Evolutionary conservation across 495 filamentous ascomycete genomes (phyloP), one percentile per base, ranked within the genome.

Genomic region (Glarea lozoyensis): DNA sequence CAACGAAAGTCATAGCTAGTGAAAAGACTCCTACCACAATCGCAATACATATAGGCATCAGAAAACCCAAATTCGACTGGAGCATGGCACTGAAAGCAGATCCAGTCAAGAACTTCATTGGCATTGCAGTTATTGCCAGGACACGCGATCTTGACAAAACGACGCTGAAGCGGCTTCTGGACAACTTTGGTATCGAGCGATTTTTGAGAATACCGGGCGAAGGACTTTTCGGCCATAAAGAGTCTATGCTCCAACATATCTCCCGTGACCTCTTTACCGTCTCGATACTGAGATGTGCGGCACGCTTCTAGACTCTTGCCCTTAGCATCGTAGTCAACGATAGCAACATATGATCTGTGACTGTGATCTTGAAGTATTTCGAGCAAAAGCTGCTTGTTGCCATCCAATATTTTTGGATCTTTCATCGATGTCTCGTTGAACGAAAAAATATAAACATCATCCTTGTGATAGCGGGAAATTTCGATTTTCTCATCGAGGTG

Each of bases 21-120:
- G 21, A 37, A 60, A 0, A 16, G 31, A 16, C 20, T 36, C 1
- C 48, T 37, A 2, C 64, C 64, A 46, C 64, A 68, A 15, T 55
- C 54, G 31, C 64, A 68, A 37, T 66, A 66, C 0, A 68, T 15
- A 4, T 17, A 52, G 5, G 51, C 19, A 25, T 64, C 59, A 10
- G 39, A 19, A 29, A 43, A 48, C 15, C 60, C 60, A 43, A 54
- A 66, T 23, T 61, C 55, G 12, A 65, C 20, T 0, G 37, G 40
- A 0, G 22, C 33, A 4, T 42, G 13, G 35, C 64, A 67, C 2
- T 21, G 10, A 0, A 35, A 30, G 22, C 64, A 67, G 1, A 62
- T 46, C 64, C 64, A 65, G 0, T 56, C 25, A 0, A 1, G 11
- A 1, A 19, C 1, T 1, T 29, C 12, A 13, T n/a, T 5, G 20